Evolutionary conservation across 106 monocot species (phyloP), one percentile per base, ranked within the genome.

Genomic region (Dendrobium catenatum): DNA sequence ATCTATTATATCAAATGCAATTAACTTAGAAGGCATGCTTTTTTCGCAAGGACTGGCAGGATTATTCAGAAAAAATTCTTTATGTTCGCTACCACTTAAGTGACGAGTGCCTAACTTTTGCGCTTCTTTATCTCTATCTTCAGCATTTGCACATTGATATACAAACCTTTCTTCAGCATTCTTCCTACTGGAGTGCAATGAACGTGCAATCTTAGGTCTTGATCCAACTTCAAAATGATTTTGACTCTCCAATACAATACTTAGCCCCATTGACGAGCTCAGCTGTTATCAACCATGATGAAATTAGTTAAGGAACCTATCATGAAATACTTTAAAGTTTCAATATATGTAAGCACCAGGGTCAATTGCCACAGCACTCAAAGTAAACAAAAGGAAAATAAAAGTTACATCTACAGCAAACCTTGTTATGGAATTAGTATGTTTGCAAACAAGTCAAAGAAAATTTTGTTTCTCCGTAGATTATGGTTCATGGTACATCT

Each of bases 21-120:
- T 17, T 55, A 82, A 66, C 80, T 89, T 91, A 4, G 84, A 88
- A 75, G 92, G 91, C 87, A 93, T 80, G 87, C 94, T 93, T 86
- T 85, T 91, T 18, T 88, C 74, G 40, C n/a, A 81, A 17, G 89
- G 88, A 81, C 85, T 87, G 41, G 84, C 66, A 49, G 85, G 86
- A 78, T 66, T 55, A 40, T 77, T 55, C 42, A 82, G 42, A 26
- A 20, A 80, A 18, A 85, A 42, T 33, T 86, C 84, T 41, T 42
- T 64, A 19, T 78, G 64, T 24, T 87, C 79, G 27, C 83, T 78
- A 81, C 91, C 83, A 72, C 89, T 81, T 7, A 86, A 78, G 54
- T 77, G 66, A 44, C 85, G 73, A 81, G 72, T 85, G 74, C 77
- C 79, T 20, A 55, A 56, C 0, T 58, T 42, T 68, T 80, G 55